Conservation (phyloP, 2,329 filamentous ascomycete species). For the Dendrostoma leiphaemia region DNA sequence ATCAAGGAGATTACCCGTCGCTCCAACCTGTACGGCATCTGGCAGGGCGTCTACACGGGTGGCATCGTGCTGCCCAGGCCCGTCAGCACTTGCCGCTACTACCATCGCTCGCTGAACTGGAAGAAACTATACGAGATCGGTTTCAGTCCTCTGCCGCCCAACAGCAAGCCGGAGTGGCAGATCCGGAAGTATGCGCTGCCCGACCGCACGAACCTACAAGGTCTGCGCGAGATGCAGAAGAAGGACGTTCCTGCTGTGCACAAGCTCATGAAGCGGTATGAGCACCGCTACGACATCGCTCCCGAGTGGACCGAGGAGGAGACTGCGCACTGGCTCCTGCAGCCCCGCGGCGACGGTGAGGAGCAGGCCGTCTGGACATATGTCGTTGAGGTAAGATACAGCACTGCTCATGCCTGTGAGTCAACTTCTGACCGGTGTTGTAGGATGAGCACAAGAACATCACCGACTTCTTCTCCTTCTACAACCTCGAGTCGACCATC, state of each 20-base stretch:
- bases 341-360: slow-evolving; percentile 59
- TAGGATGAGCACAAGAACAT: slow-evolving; percentile 69
- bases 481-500: slow-evolving; percentile 88
- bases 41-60: slow-evolving; percentile 94
- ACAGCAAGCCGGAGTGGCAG: slow-evolving; percentile 83
- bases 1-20: slow-evolving; percentile 97
- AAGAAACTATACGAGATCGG: slow-evolving; percentile 92
- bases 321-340: slow-evolving; percentile 82
- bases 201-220: slow-evolving; percentile 66
- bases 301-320: slow-evolving; percentile 80
- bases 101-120: slow-evolving; percentile 92
- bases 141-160: slow-evolving; percentile 82
- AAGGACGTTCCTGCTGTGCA: slow-evolving; percentile 77
- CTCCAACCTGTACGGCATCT: slow-evolving; percentile 82
- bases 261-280: slow-evolving; percentile 72
- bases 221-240: slow-evolving; percentile 75
- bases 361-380: slow-evolving; percentile 93
- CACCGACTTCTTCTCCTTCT: slow-evolving; percentile 97
- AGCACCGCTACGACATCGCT: slow-evolving; percentile 77
- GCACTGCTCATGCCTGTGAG: neutral
- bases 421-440: slow-evolving; percentile 9
- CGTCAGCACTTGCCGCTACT: slow-evolving; percentile 91
- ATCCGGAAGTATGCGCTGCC: slow-evolving; percentile 84
- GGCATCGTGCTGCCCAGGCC: slow-evolving; percentile 89
- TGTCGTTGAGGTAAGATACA: slow-evolving; percentile 69